Percentiles rank a stretch among this genome's conserved stretches.
These are phyloP conservation scores for Lachnellula cervina DNA, from an alignment of 2,329 filamentous ascomycete genomes.

Conservation along the genomic window DNA sequence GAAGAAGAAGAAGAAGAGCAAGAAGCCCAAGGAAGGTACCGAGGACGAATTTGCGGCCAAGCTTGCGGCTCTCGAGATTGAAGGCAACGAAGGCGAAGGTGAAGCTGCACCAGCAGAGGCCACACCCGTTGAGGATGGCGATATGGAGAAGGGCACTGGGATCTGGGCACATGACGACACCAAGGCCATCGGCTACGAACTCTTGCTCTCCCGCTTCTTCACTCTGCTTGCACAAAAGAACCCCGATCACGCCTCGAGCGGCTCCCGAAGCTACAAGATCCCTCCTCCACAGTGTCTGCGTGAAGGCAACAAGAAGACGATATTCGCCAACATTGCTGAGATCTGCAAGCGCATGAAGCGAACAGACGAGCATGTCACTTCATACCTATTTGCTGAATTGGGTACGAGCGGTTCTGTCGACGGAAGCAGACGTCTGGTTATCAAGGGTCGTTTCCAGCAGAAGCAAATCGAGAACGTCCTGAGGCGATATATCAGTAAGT, in stretches of 20 bases:
- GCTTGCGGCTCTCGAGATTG: conserved; percentile 31
- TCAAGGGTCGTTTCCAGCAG: conserved; percentile 99
- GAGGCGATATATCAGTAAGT: conserved; percentile 86
- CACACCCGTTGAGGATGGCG: conserved; percentile 26
- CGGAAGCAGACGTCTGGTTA: conserved; percentile 86
- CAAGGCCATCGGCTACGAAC: conserved; percentile 69
- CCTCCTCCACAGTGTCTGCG: conserved; percentile 96
- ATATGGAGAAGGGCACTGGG: conserved; percentile 34
- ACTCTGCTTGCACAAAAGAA: conserved; percentile 91
- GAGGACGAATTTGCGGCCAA: conserved; percentile 33
- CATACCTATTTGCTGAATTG: conserved; percentile 96
- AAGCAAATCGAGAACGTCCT: conserved; percentile 98
- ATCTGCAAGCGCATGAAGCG: conserved; percentile 99
- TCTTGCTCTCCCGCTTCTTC: conserved; percentile 91
- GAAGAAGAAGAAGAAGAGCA: conserved; percentile 35
- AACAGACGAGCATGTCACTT: conserved; percentile 93
- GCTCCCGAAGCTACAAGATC: conserved; percentile 96
- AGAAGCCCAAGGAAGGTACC: conserved; percentile 31
- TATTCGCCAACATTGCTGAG: conserved; percentile 98
- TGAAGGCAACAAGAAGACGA: conserved; percentile 99
- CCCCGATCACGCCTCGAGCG: conserved; percentile 86
- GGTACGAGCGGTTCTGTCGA: conserved; percentile 95
- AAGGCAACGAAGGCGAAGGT: conserved; percentile 26
- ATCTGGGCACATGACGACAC: conserved; percentile 35
- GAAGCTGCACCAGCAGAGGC: conserved; percentile 19